phyloP scores from a whole-genome alignment of 495 filamentous ascomycete species.

The Halenospora varia region DNA sequence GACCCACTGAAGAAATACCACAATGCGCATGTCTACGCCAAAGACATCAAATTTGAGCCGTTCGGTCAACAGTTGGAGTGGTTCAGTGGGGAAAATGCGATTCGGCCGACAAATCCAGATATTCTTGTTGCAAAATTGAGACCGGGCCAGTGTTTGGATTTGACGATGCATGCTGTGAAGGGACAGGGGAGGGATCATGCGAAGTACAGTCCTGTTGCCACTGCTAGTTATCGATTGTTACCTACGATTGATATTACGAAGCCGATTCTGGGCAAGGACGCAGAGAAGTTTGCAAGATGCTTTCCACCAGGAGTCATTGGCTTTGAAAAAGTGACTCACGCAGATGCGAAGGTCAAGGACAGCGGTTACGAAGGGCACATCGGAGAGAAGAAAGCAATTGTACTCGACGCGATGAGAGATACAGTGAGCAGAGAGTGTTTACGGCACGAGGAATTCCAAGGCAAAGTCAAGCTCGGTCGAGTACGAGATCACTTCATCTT shows the following conservation, averaged over 20 bases:
- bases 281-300: slow-evolving; percentile 83
- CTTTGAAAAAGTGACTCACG: slow-evolving; percentile 63
- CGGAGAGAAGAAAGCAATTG: slow-evolving; percentile 80
- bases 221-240: slow-evolving; percentile 85
- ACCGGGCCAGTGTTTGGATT: slow-evolving; percentile 79
- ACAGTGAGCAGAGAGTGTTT: slow-evolving; percentile 92
- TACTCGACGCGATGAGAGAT: slow-evolving; percentile 77
- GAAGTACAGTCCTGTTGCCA: slow-evolving; percentile 96
- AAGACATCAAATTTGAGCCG: slow-evolving; percentile 69
- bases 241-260: slow-evolving; percentile 76
- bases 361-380: slow-evolving; percentile 69
- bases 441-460: slow-evolving; percentile 88
- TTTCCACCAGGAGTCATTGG: slow-evolving; percentile 89
- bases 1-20: slow-evolving; percentile 82
- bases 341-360: slow-evolving; percentile 56
- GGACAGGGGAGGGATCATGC: slow-evolving; percentile 93
- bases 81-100: slow-evolving; percentile 62
- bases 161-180: slow-evolving; percentile 86
- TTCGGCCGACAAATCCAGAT: slow-evolving; percentile 79
- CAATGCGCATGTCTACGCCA: slow-evolving; percentile 83
- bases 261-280: slow-evolving; percentile 82
- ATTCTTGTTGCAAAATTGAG: slow-evolving; percentile 94
- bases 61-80: slow-evolving; percentile 66
- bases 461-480: slow-evolving; percentile 89
- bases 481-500: slow-evolving; percentile 96